Conservation (phyloP, 2,329 filamentous ascomycete genomes). For the Alternaria novae-zelandiae region DNA sequence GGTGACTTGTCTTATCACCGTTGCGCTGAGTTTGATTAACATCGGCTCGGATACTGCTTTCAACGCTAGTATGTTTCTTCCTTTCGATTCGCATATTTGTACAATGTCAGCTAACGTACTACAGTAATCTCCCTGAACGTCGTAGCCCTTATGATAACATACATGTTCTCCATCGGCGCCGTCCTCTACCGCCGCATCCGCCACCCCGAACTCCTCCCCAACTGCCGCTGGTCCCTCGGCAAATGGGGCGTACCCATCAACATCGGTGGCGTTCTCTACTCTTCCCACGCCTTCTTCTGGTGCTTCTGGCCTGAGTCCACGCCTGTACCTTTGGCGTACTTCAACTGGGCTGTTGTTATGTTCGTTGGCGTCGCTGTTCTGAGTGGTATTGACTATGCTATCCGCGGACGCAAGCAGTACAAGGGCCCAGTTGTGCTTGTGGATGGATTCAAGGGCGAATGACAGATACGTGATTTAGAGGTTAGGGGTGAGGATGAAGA, state of each 20-base stretch:
- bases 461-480: background rate
- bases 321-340: conserved; percentile 29
- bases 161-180: conserved; percentile 50
- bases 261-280: conserved; percentile 44
- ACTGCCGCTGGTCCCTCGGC: conserved; percentile 49
- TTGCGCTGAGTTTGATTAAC: conserved; percentile 42
- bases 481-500: background rate
- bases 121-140: conserved; percentile 49
- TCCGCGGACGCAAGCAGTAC: conserved; percentile 42
- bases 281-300: conserved; percentile 50
- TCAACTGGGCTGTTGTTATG: conserved; percentile 49
- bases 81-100: background rate
- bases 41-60: conserved; percentile 46
- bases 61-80: conserved; percentile 34
- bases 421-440: conserved; percentile 41
- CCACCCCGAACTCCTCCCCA: conserved; percentile 46
- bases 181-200: conserved; percentile 49
- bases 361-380: conserved; percentile 38
- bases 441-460: conserved; percentile 31
- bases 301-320: conserved; percentile 49
- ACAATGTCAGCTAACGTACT: background rate
- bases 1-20: conserved; percentile 36
- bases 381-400: conserved; percentile 36
- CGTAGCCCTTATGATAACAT: conserved; percentile 50
- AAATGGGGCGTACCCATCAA: conserved; percentile 49